A percentile compares a stretch with the other conserved stretches of the same genome.
These are phyloP conservation scores for Endotrypanum monterogeii DNA, from an alignment of 208 protist genomes.

Conservation along the genomic window DNA sequence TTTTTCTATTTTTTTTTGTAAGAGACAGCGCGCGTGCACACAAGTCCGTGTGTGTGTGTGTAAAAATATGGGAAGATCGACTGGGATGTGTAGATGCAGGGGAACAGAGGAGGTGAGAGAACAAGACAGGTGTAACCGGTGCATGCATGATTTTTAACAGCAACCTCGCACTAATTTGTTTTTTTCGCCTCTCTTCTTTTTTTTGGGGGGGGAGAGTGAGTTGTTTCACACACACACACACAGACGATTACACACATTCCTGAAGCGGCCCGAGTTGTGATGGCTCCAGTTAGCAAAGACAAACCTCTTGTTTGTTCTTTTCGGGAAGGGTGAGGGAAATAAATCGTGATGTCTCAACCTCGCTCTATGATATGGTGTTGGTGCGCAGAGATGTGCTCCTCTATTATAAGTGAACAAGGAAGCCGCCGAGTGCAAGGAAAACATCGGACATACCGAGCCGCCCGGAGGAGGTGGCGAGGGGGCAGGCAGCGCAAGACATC, in stretches of 20 bases:
- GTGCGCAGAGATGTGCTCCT: too few relatives aligned
- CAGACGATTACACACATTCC: not conserved
- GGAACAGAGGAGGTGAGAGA: not conserved
- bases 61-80: not conserved
- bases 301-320: too few relatives aligned
- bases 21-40: not conserved
- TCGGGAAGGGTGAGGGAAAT: too few relatives aligned
- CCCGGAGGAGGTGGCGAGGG: not conserved
- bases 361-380: too few relatives aligned
- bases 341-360: too few relatives aligned
- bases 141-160: not conserved
- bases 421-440: not conserved
- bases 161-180: not conserved
- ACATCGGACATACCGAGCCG: not conserved
- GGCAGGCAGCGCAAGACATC: not conserved
- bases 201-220: too few relatives aligned
- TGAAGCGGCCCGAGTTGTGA: not conserved
- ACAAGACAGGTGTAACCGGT: not conserved
- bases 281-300: not conserved
- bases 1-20: too few relatives aligned
- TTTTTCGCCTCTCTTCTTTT: not conserved
- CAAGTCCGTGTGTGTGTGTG: constrained; percentile 6
- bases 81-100: not conserved
- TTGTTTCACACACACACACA: constrained; percentile 1
- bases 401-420: too few relatives aligned